Conservation (phyloP, 306 rosid genomes). For the Vicia sativa region DNA sequence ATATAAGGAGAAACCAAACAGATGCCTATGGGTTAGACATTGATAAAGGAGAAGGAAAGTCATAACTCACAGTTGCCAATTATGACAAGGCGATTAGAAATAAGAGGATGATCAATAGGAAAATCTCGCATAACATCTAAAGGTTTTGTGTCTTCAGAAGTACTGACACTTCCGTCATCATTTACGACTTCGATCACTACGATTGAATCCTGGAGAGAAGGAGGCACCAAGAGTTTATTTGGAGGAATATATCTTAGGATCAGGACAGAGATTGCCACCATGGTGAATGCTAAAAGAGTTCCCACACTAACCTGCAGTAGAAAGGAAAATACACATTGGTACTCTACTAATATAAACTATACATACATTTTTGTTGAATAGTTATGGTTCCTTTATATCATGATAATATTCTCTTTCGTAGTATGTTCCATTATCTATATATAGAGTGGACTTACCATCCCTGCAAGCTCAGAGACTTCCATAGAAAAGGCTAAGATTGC, state of each 20-base stretch:
- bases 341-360: not conserved
- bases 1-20: conserved; percentile 23
- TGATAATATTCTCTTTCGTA: not conserved
- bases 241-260: conserved; percentile 95
- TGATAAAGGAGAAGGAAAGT: conserved; percentile 29
- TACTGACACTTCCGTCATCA: conserved; percentile 30
- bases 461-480: conserved; percentile 90
- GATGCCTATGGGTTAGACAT: not conserved
- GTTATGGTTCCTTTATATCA: conserved; percentile 11
- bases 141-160: conserved; percentile 52
- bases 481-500: conserved; percentile 74
- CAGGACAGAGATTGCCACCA: conserved; percentile 80
- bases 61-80: conserved; percentile 59
- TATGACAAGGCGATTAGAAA: conserved; percentile 45
- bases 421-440: not conserved
- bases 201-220: conserved; percentile 63
- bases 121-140: conserved; percentile 49
- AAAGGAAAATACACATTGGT: conserved; percentile 25
- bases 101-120: conserved; percentile 53
- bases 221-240: conserved; percentile 69
- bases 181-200: conserved; percentile 37
- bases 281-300: conserved; percentile 85
- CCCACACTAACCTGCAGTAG: conserved; percentile 89
- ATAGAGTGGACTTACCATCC: conserved; percentile 68
- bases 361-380: conserved; percentile 8